These are phyloP conservation scores for Fusarium cyanostomum DNA, from an alignment of 2,329 filamentous ascomycete species.

Conservation along the genomic window DNA sequence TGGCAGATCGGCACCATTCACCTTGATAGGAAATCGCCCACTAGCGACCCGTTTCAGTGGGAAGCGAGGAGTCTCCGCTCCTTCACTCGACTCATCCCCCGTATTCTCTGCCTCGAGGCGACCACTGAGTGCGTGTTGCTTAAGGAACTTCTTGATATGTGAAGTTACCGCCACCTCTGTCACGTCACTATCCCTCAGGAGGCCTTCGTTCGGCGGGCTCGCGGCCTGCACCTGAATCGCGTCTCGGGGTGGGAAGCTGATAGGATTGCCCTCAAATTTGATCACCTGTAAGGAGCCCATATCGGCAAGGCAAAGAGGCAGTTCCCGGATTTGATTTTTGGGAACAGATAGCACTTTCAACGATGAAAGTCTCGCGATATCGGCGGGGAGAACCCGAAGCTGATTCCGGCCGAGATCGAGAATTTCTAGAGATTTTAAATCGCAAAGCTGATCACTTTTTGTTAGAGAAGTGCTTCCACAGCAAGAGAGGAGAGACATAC, in stretches of 20 bases:
- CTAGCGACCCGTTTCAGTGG: conserved; percentile 70
- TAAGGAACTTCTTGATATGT: conserved; percentile 70
- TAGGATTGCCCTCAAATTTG: conserved; percentile 88
- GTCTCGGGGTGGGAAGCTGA: conserved; percentile 80
- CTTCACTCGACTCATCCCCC: conserved; percentile 74
- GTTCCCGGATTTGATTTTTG: conserved; percentile 84
- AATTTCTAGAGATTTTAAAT: conserved; percentile 87
- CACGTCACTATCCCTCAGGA: conserved; percentile 67
- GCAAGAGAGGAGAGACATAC: conserved; percentile 49
- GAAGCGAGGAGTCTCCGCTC: conserved; percentile 80
- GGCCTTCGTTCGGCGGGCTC: conserved; percentile 65
- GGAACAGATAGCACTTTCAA: conserved; percentile 90
- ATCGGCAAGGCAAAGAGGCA: conserved; percentile 85
- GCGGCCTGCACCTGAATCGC: conserved; percentile 68
- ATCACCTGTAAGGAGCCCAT: conserved; percentile 90
- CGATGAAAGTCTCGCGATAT: conserved; percentile 82
- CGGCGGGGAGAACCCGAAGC: conserved; percentile 78
- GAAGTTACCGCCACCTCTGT: conserved; percentile 68
- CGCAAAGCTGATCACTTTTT: conserved; percentile 72
- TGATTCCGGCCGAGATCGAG: conserved; percentile 92
- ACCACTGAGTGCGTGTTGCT: conserved; percentile 61
- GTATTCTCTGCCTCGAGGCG: conserved; percentile 65
- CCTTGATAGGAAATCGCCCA: conserved; percentile 74
- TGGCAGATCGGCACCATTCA: conserved; percentile 75
- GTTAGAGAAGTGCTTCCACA: conserved; percentile 37